Evolutionary conservation across 495 filamentous ascomycete genomes (phyloP), one percentile per base, ranked within the genome.

Genomic region (Niebla homalea): DNA sequence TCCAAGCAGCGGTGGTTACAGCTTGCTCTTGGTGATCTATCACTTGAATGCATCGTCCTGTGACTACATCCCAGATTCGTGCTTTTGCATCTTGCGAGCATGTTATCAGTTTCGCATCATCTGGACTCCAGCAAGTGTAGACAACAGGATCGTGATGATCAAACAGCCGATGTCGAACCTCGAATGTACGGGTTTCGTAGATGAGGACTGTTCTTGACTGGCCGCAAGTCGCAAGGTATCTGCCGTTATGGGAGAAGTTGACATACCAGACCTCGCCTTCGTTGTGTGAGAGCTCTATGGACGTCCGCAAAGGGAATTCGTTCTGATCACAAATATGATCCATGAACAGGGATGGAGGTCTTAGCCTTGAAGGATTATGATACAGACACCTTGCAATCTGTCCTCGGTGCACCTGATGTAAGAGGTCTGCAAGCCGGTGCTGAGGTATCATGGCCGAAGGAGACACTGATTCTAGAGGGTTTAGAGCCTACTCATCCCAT

Each of bases 371-470:
- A 4, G 79, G 85, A 51, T 90, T 94, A 67, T 99, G 92, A 66
- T 87, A 99, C 40, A 87, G 66, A 58, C 92, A 99, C 36, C 77
- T 73, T 43, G 78, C 75, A 40, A 97, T 85, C 65, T 95, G 90
- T 48, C 71, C 76, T 43, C 79, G 69, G 60, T 96, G 94, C 23
- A 93, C 78, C 49, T 90, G 77, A 43, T 85, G 72, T 44, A 99
- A 67, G n/a, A 99, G 66, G 22, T 77, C 70, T 7, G 86, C 87
- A n/a, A 99, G 71, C 12, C 92, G 85, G 63, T 93, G 87, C 57
- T 93, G 85, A 5, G 92, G 93, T 44, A 99, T 86, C 93, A 99
- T 97, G 21, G 94, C 85, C n/a, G 87, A 89, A 1, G 92, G 92
- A 4, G 93, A 93, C 51, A 99, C 93, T 29, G 78, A 94, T 70